Percentiles rank a stretch among this genome's conserved stretches.
Conservation (phyloP, 345 rosid genomes). For the Tarenaya hassleriana region DNA sequence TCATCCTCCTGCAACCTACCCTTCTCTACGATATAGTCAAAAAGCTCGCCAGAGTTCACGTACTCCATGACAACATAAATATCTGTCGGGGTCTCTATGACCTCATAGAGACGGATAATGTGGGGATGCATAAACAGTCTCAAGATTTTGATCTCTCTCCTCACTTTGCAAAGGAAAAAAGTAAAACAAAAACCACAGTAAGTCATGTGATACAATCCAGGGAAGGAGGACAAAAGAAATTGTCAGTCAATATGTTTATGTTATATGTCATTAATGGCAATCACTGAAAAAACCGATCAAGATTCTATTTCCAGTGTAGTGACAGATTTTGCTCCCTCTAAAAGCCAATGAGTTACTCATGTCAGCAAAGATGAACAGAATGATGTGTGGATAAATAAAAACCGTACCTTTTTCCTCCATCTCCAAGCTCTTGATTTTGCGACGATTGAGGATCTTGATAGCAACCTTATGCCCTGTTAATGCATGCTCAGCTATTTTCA, state of each 20-base stretch:
- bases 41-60: constrained; percentile 91
- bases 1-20: constrained; percentile 91
- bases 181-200: neutral
- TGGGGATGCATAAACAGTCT: constrained; percentile 97
- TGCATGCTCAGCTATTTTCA: neutral
- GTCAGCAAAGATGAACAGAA: too few species aligned
- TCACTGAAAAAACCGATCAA: constrained; percentile 3
- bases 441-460: constrained; percentile 86
- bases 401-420: constrained; percentile 90
- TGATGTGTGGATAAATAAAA: constrained; percentile 2
- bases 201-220: too few species aligned
- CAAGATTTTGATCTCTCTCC: constrained; percentile 87
- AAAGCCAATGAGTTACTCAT: too few species aligned
- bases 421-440: constrained; percentile 64
- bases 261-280: neutral
- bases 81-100: constrained; percentile 75
- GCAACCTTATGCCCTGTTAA: constrained; percentile 91
- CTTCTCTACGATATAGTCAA: constrained; percentile 89
- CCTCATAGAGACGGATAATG: constrained; percentile 84
- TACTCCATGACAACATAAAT: constrained; percentile 88
- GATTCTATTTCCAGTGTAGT: too few species aligned
- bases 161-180: constrained; percentile 37
- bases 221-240: neutral
- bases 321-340: too few species aligned
- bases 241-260: neutral